These are phyloP conservation scores for Talaromyces piceae DNA, from an alignment of 2,329 filamentous ascomycete species.

Conservation along the genomic window DNA sequence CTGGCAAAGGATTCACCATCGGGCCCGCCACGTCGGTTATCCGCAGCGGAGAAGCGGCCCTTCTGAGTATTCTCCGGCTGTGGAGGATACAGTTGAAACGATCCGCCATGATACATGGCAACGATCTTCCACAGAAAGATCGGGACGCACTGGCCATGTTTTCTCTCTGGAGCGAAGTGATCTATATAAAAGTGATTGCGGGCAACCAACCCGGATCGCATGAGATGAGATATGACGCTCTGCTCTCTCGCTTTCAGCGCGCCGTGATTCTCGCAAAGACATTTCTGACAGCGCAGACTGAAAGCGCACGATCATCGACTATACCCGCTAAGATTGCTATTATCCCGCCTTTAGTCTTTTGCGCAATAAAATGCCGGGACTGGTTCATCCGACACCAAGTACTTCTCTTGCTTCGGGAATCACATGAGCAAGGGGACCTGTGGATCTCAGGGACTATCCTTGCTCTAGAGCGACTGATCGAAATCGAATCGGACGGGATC, in stretches of 20 bases:
- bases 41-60: not conserved
- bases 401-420: not conserved
- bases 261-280: conserved; percentile 1
- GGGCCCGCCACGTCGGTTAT: not conserved
- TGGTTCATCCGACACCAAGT: not conserved
- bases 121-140: conserved; percentile 1
- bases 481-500: not conserved
- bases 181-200: conserved; percentile 1
- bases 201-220: not conserved
- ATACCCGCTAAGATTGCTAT: not conserved
- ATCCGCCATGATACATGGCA: not conserved
- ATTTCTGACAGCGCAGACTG: not conserved
- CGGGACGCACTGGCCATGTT: conserved; percentile 6
- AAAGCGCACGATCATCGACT: not conserved
- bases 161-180: conserved; percentile 7
- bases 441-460: not conserved
- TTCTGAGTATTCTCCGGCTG: not conserved
- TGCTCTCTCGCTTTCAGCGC: conserved; percentile 2
- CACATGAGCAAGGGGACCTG: not conserved
- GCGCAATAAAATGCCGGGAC: not conserved
- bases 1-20: not conserved
- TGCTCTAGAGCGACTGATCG: not conserved
- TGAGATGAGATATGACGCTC: conserved; percentile 10
- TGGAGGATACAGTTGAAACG: not conserved
- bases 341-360: not conserved